Percentiles rank a stretch among this genome's conserved stretches.
phyloP scores from a whole-genome alignment of 2,329 filamentous ascomycete genomes.

The Pseudogymnoascus destructans region DNA sequence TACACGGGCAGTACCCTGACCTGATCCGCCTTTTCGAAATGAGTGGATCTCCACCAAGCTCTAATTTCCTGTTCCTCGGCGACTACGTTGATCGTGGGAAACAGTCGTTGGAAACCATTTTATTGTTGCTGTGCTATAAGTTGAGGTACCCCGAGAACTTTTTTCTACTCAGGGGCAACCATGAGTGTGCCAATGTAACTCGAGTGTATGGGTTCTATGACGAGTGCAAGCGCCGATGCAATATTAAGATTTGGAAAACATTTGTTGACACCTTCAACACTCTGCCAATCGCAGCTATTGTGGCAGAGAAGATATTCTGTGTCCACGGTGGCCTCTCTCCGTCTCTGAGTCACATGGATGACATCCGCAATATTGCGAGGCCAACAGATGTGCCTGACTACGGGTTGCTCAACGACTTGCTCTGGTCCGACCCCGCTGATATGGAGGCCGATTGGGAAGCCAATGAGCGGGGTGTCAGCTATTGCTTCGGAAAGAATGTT shows the following conservation, averaged over 20 bases:
- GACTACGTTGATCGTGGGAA: constrained; percentile 97
- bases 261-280: constrained; percentile 96
- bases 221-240: constrained; percentile 91
- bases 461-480: constrained; percentile 92
- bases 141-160: constrained; percentile 97
- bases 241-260: constrained; percentile 96
- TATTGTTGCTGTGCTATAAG: constrained; percentile 89
- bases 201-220: constrained; percentile 97
- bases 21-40: constrained; percentile 96
- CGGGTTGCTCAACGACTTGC: constrained; percentile 81
- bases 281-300: constrained; percentile 88
- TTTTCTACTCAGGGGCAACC: constrained; percentile 85
- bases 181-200: constrained; percentile 93
- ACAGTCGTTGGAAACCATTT: constrained; percentile 87
- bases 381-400: constrained; percentile 97
- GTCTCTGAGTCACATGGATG: constrained; percentile 90
- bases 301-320: constrained; percentile 94
- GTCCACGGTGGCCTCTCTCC: constrained; percentile 92
- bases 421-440: constrained; percentile 96
- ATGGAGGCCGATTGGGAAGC: constrained; percentile 98
- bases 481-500: constrained; percentile 96
- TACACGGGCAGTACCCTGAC: constrained; percentile 94
- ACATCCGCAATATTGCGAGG: constrained; percentile 88
- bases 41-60: constrained; percentile 86
- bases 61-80: constrained; percentile 88